These are phyloP conservation scores for Neolentinus lepideus DNA, from an alignment of 1,284 basidiomycete genomes.

Conservation along the genomic window DNA sequence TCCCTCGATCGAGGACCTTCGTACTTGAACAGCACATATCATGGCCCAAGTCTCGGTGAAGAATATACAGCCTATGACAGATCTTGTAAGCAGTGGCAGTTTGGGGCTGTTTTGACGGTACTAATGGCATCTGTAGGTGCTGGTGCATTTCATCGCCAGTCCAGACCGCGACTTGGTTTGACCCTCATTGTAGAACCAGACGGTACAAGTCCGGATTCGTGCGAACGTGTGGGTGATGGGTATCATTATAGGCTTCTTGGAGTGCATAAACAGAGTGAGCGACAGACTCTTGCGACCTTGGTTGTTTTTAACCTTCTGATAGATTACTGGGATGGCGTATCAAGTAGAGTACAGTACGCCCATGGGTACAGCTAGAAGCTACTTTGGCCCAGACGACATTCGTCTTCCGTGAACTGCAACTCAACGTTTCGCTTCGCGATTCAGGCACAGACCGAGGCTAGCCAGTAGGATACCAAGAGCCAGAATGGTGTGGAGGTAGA, in stretches of 20 bases:
- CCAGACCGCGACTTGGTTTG: background rate
- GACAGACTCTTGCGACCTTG: background rate
- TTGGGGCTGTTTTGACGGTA: background rate
- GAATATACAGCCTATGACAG: background rate
- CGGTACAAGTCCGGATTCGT: background rate
- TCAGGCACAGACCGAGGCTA: too few species aligned
- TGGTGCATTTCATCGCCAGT: background rate
- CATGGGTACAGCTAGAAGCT: background rate
- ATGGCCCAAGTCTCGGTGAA: background rate
- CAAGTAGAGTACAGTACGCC: background rate
- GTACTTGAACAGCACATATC: background rate
- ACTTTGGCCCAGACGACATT: background rate
- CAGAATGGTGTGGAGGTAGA: too few species aligned
- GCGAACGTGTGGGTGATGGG: background rate
- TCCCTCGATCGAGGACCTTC: too few species aligned
- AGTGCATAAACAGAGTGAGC: background rate
- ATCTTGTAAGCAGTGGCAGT: background rate
- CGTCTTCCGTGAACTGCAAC: background rate
- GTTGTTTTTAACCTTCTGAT: background rate
- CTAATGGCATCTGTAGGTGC: background rate
- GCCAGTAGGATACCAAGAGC: too few species aligned
- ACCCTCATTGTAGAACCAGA: background rate
- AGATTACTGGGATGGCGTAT: background rate
- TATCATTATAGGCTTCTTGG: background rate
- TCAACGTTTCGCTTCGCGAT: too few species aligned